These are phyloP conservation scores for Epichloe coenophiala DNA, from an alignment of 2,329 filamentous ascomycete species.

Conservation along the genomic window DNA sequence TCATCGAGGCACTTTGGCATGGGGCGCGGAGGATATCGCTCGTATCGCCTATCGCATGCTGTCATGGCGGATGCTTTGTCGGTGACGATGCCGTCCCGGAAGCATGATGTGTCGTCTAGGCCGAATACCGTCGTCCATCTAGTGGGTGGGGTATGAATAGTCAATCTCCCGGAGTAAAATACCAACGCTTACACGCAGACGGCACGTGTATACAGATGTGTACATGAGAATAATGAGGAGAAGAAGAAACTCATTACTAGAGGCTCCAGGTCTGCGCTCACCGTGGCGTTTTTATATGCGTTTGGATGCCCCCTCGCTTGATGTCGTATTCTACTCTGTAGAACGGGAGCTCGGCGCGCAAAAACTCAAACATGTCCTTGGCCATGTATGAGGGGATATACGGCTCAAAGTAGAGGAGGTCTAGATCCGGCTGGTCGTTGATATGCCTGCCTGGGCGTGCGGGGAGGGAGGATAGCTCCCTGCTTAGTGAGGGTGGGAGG, in stretches of 20 bases:
- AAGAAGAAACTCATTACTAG: too few relatives aligned
- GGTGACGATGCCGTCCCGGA: constrained; percentile 30
- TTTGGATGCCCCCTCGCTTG: constrained; percentile 50
- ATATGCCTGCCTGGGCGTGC: constrained; percentile 40
- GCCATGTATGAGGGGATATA: constrained; percentile 48
- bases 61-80: constrained; percentile 28
- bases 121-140: constrained; percentile 44
- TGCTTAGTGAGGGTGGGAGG: constrained; percentile 25
- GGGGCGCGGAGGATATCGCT: constrained; percentile 48
- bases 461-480: constrained; percentile 31
- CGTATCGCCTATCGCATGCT: constrained; percentile 39
- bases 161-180: not conserved
- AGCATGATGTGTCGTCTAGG: constrained; percentile 48
- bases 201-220: not conserved
- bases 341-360: constrained; percentile 59
- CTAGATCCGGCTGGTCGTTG: constrained; percentile 54
- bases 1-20: constrained; percentile 56
- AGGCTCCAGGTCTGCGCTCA: constrained; percentile 7
- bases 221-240: not conserved
- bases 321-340: constrained; percentile 65
- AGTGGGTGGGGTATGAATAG: not conserved
- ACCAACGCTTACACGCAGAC: not conserved
- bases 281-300: constrained; percentile 43
- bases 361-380: constrained; percentile 52
- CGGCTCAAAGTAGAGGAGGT: constrained; percentile 63